Base-by-base conservation (phyloP, 1,284 basidiomycete genomes). In the Apiotrichum gamsii region DNA sequence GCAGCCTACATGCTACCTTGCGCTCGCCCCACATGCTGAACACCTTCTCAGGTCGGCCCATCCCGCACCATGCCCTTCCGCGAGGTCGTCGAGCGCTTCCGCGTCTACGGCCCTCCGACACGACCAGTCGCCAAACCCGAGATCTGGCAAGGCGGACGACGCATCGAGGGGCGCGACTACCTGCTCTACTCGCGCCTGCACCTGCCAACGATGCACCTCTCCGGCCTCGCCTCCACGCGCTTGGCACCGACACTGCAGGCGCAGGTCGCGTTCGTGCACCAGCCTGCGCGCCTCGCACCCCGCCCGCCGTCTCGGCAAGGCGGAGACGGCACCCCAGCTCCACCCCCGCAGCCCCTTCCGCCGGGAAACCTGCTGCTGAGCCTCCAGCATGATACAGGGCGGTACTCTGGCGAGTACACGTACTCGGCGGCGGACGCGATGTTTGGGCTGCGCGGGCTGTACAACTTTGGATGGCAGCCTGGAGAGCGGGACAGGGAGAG, bases 371-470 rank as follows among this genome's bases (percentile, higher is more conserved):
- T 96, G 54, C 84, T 96, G 77, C 68, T 97, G 51, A 88, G 82
- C 51, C 70, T 97, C 23, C 90, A 96, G 69, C 88, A 94, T 60
- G 90, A 96, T 64, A 82, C 88, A 2, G 93, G 93, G 1, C 81
- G 85, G 56, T 94, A 88, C 82, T 90, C 87, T 54, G 85, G 87
- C 3, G 94, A 97, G 70, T 97, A 95, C 64, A 88, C 85, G 13
- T 97, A 88, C 77, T 93, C 89, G 53, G 86, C 89, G 0, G 87
- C 93, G 59, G 93, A 97, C 64, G 84, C 77, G 62, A 90, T 98
- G 84, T 87, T 85, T 78, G 94, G 94, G 8, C 70, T 90, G 18
- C 80, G 88, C 8, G 80, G 90, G n/a, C 76, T 97, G 49, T 90
- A 93, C 67, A 95, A 97, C 67, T 96, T 97, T 74, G 90, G 88